Conservation (phyloP, 139 green algal species). For the Mesostigma viride region DNA sequence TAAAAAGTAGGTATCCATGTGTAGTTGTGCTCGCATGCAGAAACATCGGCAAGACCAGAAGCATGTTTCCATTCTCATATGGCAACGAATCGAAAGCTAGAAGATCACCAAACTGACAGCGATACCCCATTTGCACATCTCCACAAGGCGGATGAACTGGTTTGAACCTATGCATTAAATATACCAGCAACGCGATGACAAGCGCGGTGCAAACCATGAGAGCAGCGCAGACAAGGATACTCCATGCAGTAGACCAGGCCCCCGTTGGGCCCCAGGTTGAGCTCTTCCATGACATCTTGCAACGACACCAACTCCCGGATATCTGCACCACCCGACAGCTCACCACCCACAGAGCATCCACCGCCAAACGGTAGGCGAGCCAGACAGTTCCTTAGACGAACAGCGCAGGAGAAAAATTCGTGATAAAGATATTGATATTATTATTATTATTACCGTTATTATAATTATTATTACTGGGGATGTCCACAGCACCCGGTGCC, state of each 20-base stretch:
- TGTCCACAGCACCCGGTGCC: background rate
- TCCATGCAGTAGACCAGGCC: slow-evolving; percentile 98
- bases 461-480: background rate
- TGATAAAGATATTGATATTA: background rate
- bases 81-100: no score
- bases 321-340: slow-evolving; percentile 33
- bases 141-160: no score
- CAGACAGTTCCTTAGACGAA: background rate
- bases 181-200: no score
- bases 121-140: no score
- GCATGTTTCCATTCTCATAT: no score
- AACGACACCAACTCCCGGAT: slow-evolving; percentile 42
- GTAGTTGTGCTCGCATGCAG: no score
- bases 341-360: no score
- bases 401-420: background rate
- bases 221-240: slow-evolving; percentile 20
- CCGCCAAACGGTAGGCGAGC: background rate
- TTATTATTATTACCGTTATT: background rate
- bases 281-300: slow-evolving; percentile 90
- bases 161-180: no score
- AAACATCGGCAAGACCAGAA: no score
- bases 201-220: background rate
- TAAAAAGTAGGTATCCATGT: no score
- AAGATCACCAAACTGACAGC: no score
- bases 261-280: slow-evolving; percentile 88